Conservation (phyloP, 73 alveolate genomes). For the Paramecium caudatum region DNA sequence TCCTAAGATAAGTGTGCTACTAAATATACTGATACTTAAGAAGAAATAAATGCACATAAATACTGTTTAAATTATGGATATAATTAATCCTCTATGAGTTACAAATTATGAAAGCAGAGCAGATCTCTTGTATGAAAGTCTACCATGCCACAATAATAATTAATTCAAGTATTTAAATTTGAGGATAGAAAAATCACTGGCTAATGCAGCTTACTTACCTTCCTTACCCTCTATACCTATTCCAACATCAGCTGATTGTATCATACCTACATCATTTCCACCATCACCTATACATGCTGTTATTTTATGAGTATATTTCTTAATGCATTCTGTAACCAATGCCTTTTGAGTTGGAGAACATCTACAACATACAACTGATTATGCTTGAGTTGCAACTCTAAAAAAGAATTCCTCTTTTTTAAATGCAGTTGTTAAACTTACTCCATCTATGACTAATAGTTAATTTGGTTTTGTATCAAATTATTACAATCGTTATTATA, state of each 20-base stretch:
- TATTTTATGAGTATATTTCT: conserved; percentile 76
- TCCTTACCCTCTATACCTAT: conserved; percentile 97
- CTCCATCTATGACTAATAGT: conserved; percentile 72
- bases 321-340: conserved; percentile 76
- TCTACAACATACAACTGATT: conserved; percentile 87
- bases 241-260: conserved; percentile 92
- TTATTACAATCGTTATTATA: conserved; percentile 68
- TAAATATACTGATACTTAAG: conserved; percentile 77
- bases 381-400: conserved; percentile 81
- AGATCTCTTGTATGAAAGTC: conserved; percentile 89
- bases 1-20: conserved; percentile 87
- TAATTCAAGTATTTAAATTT: conserved; percentile 84
- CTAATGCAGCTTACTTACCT: conserved; percentile 96
- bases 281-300: conserved; percentile 96
- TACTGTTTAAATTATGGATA: conserved; percentile 85
- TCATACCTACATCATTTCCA: conserved; percentile 98
- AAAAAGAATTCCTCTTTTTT: conserved; percentile 80
- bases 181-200: conserved; percentile 88
- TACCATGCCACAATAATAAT: conserved; percentile 93
- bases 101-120: conserved; percentile 86
- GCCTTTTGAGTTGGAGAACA: conserved; percentile 88
- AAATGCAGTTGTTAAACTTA: conserved; percentile 65
- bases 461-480: conserved; percentile 77
- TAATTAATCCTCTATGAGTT: conserved; percentile 91
- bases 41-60: conserved; percentile 84